Percentiles rank a stretch among this genome's conserved stretches.
Evolutionary conservation across 257 asterid genomes (phyloP).

Genomic region (Fraxinus anomala): DNA sequence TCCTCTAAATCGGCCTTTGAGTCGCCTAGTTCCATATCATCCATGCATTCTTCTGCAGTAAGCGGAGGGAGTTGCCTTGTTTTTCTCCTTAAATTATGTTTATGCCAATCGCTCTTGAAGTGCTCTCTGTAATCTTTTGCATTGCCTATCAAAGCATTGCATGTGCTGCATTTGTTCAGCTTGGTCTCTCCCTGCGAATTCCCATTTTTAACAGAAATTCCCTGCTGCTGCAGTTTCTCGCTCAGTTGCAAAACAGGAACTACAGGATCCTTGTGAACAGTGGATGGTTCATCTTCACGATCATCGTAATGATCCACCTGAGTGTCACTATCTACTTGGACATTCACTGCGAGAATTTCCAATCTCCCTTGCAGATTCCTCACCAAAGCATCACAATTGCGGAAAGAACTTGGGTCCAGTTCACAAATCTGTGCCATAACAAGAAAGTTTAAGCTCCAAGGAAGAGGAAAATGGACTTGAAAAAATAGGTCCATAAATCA

Average conservation of each 20-base stretch:
- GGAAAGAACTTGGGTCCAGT: slow-evolving; percentile 72
- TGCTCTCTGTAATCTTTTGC: slow-evolving; percentile 81
- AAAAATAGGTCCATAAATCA: too few species aligned
- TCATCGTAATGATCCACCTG: slow-evolving; percentile 71
- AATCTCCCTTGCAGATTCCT: slow-evolving; percentile 82
- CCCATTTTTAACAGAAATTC: slow-evolving; percentile 46
- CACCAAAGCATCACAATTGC: slow-evolving; percentile 72
- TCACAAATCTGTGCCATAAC: slow-evolving; percentile 58
- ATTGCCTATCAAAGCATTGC: slow-evolving; percentile 75
- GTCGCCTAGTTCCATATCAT: slow-evolving; percentile 64
- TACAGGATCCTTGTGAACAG: slow-evolving; percentile 33
- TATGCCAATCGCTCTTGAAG: slow-evolving; percentile 97
- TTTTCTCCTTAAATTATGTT: slow-evolving; percentile 79
- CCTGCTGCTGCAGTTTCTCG: slow-evolving; percentile 65
- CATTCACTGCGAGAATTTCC: slow-evolving; percentile 85
- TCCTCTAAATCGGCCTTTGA: slow-evolving; percentile 77
- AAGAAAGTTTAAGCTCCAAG: not conserved
- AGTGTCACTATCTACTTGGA: slow-evolving; percentile 73
- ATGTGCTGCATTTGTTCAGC: slow-evolving; percentile 80
- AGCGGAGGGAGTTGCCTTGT: slow-evolving; percentile 86
- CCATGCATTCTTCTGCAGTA: slow-evolving; percentile 75
- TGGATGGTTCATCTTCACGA: slow-evolving; percentile 58
- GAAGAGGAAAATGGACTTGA: not conserved
- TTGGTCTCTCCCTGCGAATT: slow-evolving; percentile 55
- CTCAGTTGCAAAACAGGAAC: slow-evolving; percentile 45